Conservation (phyloP, 2,329 filamentous ascomycete genomes). For the Penicillium sp. region DNA sequence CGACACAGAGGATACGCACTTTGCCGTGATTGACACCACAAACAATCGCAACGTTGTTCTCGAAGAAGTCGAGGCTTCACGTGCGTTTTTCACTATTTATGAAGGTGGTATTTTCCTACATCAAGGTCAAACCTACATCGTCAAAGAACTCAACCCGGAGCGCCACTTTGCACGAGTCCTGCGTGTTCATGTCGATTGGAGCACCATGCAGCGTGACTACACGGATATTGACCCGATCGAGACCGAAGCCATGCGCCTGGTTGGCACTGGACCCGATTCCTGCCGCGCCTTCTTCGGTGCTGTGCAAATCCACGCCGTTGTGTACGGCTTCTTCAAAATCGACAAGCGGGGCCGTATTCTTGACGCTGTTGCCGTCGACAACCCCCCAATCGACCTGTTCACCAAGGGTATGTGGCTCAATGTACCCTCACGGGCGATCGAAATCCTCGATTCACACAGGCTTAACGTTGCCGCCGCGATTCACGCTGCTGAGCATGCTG, state of each 20-base stretch:
- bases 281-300: constrained; percentile 80
- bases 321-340: constrained; percentile 98
- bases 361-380: constrained; percentile 90
- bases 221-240: constrained; percentile 93
- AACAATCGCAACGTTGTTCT: constrained; percentile 80
- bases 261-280: constrained; percentile 56
- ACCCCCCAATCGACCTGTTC: constrained; percentile 81
- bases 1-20: constrained; percentile 87
- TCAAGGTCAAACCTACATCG: constrained; percentile 89
- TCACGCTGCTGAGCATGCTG: constrained; percentile 90
- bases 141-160: constrained; percentile 83
- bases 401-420: constrained; percentile 96
- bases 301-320: constrained; percentile 82
- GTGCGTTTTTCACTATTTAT: constrained; percentile 95
- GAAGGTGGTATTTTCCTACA: constrained; percentile 97
- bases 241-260: constrained; percentile 80
- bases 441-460: constrained; percentile 71
- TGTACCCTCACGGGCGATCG: constrained; percentile 75
- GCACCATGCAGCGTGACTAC: constrained; percentile 86
- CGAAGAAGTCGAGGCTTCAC: constrained; percentile 92
- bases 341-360: constrained; percentile 82
- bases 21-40: constrained; percentile 85
- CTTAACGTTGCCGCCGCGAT: constrained; percentile 87
- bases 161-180: constrained; percentile 83
- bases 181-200: constrained; percentile 91